These are phyloP conservation scores for Wickerhamiella azymoides DNA, from an alignment of 805 yeast species.

Conservation along the genomic window DNA sequence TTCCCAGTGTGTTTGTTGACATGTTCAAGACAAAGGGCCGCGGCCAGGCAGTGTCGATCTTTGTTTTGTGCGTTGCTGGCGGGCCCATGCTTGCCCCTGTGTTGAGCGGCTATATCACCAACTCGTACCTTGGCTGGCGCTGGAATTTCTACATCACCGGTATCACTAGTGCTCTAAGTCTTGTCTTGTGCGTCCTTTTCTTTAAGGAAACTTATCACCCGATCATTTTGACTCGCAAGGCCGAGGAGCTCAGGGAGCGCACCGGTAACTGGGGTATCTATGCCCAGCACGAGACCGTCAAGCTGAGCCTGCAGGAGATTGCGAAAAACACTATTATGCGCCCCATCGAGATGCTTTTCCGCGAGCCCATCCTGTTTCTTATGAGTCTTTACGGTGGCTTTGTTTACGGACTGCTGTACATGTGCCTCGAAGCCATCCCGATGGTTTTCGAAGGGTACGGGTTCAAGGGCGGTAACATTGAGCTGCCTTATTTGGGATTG, in stretches of 20 bases:
- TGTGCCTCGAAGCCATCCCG: slow-evolving; percentile 29
- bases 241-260: slow-evolving; percentile 43
- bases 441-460: slow-evolving; percentile 35
- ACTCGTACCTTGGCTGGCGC: slow-evolving; percentile 60
- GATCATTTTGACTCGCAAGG: slow-evolving; percentile 47
- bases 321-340: slow-evolving; percentile 23
- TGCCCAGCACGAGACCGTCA: slow-evolving; percentile 41
- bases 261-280: slow-evolving; percentile 76
- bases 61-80: slow-evolving; percentile 56
- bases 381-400: slow-evolving; percentile 29
- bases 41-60: slow-evolving; percentile 63
- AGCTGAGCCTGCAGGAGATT: slow-evolving; percentile 28
- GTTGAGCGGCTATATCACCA: slow-evolving; percentile 53
- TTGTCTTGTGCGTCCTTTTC: slow-evolving; percentile 31
- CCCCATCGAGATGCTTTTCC: slow-evolving; percentile 24
- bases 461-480: slow-evolving; percentile 48
- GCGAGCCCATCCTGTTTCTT: slow-evolving; percentile 28
- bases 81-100: slow-evolving; percentile 82
- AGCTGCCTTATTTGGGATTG: slow-evolving; percentile 70
- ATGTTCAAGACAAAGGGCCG: slow-evolving; percentile 50
- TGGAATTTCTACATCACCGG: slow-evolving; percentile 68
- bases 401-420: slow-evolving; percentile 29
- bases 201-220: slow-evolving; percentile 63
- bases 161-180: slow-evolving; percentile 37
- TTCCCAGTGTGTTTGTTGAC: slow-evolving; percentile 79